Base-by-base conservation (phyloP, 2,329 filamentous ascomycete species). In the Trichoderma breve region DNA sequence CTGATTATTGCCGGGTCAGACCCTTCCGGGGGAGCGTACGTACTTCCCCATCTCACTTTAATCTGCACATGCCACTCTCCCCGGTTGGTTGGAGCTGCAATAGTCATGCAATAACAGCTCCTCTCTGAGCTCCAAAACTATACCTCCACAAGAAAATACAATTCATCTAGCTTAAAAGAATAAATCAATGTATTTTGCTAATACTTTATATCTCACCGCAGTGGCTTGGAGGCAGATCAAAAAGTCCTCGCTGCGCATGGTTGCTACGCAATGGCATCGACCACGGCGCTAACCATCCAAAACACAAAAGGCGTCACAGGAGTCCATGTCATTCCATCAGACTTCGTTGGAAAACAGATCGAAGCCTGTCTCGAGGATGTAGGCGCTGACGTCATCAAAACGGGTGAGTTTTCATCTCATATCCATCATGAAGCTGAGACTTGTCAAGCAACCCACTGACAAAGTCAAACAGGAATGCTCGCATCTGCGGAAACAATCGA, bases 261-360 rank as follows among this genome's bases (percentile, higher is more conserved):
- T 73, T 96, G 93, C 83, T 98, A 98, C 86, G 94, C 94, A 73
- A 97, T 98, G 90, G 98, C 95, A 65, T 94, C 95, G 26, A 98
- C 95, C 11, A 97, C 95, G 15, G 95, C 95, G 24, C 84, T 99
- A 78, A 99, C 96, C n/a, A 95, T 94, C 18, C 96, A 98, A 79
- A 97, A 98, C 82, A 99, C 96, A 0, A 86, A 88, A 68, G 94
- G 94, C 5, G 94, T 98, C 15, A 86, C 90, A 73, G 93, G 88
- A 74, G 93, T 98, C 66, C 93, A 97, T 78, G 84, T 92, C 71
- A 89, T 93, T 8, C 95, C 95, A 0, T 85, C 93, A 0, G 85
- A 86, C 5, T 98, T 98, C 81, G 89, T 98, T 28, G 86, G 86
- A 75, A 93, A 93, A 84, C 93, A 97, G 82, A 94, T 98, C 73